Conservation (phyloP, 2,329 filamentous ascomycete species). For the Penicillium sp. region DNA sequence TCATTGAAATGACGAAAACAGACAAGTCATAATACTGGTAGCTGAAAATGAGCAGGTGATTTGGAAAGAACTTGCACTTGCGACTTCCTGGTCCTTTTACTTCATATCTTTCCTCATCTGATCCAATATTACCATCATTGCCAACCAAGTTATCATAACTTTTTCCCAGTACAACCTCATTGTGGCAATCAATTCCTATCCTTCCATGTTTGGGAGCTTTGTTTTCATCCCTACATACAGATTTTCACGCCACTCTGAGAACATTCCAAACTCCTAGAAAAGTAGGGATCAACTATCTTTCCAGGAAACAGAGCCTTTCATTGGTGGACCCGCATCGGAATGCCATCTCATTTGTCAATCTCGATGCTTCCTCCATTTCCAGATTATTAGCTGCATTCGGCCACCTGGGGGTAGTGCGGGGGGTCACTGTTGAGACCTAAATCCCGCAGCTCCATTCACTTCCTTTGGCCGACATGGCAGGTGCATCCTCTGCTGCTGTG, state of each 20-base stretch:
- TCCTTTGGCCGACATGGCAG: background rate
- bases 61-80: background rate
- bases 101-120: background rate
- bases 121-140: background rate
- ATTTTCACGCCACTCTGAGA: constrained; percentile 3
- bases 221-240: constrained; percentile 21
- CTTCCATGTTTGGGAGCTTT: constrained; percentile 1
- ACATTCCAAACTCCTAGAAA: constrained; percentile 12
- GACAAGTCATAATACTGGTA: background rate
- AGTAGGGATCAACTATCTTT: constrained; percentile 10
- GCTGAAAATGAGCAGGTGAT: background rate
- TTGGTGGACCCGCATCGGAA: constrained; percentile 9
- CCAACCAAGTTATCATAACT: background rate
- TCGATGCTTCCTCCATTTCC: background rate
- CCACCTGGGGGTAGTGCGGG: background rate
- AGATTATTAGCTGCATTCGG: constrained; percentile 8
- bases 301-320: background rate
- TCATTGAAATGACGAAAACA: constrained; percentile 2
- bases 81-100: background rate
- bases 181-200: background rate
- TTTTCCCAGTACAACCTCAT: background rate
- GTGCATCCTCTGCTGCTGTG: background rate
- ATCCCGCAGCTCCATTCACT: background rate
- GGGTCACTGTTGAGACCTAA: background rate
- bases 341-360: constrained; percentile 7